Evolutionary conservation across 306 rosid genomes (phyloP).

Genomic region (Pyrus communis): DNA sequence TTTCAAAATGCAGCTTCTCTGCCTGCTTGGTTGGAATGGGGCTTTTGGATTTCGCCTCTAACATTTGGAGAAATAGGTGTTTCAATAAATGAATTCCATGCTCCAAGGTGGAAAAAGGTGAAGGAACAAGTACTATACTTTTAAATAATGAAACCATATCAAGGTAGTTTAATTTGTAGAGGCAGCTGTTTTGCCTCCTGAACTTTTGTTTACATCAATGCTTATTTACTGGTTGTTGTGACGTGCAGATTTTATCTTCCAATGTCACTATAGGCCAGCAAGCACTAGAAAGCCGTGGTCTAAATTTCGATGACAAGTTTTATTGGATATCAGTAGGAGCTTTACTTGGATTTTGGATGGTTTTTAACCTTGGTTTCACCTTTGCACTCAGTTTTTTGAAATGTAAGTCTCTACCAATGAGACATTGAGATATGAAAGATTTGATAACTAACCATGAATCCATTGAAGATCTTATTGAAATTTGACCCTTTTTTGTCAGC

Average conservation of each 20-base stretch:
- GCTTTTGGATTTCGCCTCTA: constrained; percentile 58
- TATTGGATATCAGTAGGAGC: constrained; percentile 51
- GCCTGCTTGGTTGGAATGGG: constrained; percentile 55
- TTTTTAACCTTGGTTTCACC: constrained; percentile 43
- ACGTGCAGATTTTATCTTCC: constrained; percentile 25
- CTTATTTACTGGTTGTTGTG: background rate
- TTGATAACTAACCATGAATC: background rate
- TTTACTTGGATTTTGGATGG: constrained; percentile 37
- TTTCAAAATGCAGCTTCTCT: constrained; percentile 33
- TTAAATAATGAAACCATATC: background rate
- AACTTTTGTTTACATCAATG: too few species aligned
- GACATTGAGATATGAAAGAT: background rate
- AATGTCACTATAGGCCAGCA: constrained; percentile 40
- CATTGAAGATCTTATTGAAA: background rate
- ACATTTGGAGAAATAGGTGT: constrained; percentile 45
- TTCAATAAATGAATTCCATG: constrained; percentile 42
- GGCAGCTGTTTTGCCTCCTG: too few species aligned
- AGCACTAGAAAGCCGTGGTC: constrained; percentile 33
- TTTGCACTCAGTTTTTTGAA: constrained; percentile 31
- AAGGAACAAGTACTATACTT: background rate
- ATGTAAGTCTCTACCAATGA: constrained; percentile 11
- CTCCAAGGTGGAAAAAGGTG: constrained; percentile 61
- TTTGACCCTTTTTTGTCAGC: constrained; percentile 23
- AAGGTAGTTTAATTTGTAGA: background rate
- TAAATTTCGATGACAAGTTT: constrained; percentile 30